Conservation (phyloP, 1,284 basidiomycete species). For the Ganoderma meredithae region DNA sequence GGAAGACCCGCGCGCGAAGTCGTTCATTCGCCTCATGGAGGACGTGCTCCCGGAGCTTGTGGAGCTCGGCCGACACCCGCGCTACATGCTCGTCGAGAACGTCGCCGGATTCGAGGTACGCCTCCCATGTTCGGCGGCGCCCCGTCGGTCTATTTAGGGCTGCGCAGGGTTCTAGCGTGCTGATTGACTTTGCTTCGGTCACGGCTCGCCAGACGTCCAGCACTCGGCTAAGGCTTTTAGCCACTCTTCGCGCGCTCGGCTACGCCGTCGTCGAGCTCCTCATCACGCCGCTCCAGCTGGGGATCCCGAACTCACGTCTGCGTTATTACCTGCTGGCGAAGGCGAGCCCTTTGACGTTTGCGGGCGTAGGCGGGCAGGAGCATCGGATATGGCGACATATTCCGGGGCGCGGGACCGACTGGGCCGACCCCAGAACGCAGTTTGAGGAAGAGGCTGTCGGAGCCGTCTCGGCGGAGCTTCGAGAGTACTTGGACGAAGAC, state of each 20-base stretch:
- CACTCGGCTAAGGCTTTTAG: conserved; percentile 61
- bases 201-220: conserved; percentile 58
- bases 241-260: conserved; percentile 55
- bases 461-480: conserved; percentile 42
- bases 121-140: conserved; percentile 14
- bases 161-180: background rate
- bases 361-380: conserved; percentile 11
- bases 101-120: conserved; percentile 82
- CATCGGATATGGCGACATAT: conserved; percentile 55
- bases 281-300: conserved; percentile 77
- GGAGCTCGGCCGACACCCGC: conserved; percentile 52
- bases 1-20: conserved; percentile 74
- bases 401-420: conserved; percentile 52
- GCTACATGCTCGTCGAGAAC: conserved; percentile 74
- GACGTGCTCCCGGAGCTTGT: conserved; percentile 69
- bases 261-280: conserved; percentile 70
- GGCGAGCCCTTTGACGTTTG: conserved; percentile 45
- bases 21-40: conserved; percentile 74
- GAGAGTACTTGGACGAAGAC: conserved; percentile 58
- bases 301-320: conserved; percentile 79
- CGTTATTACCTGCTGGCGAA: conserved; percentile 83
- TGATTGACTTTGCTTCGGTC: conserved; percentile 8
- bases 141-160: background rate
- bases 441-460: conserved; percentile 20
- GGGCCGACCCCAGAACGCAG: conserved; percentile 49